Evolutionary conservation across 768 basidiomycete species (phyloP).

Genomic region (Termitomyces sp.): DNA sequence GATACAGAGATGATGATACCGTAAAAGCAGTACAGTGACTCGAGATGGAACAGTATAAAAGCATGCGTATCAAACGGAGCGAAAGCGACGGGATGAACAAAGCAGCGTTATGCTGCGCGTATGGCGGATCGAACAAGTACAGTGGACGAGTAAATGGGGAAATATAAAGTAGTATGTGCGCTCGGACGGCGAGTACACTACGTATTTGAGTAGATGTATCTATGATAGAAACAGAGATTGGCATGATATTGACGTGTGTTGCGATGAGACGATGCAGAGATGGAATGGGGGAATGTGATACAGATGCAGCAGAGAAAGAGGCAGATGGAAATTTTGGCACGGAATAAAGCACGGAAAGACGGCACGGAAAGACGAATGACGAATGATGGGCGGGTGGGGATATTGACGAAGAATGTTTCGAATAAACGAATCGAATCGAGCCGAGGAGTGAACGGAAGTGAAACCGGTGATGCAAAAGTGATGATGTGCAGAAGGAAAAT

Average conservation of each 20-base stretch:
- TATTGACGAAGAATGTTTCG: too few relatives aligned
- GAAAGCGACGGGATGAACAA: background rate
- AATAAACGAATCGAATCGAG: background rate
- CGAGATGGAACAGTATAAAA: background rate
- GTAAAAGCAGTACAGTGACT: conserved; percentile 1
- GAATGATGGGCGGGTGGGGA: background rate
- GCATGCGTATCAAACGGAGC: conserved; percentile 7
- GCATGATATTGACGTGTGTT: background rate
- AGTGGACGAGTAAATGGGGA: background rate
- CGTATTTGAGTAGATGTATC: background rate
- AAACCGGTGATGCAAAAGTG: background rate
- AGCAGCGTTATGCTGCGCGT: conserved; percentile 2
- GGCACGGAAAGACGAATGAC: background rate
- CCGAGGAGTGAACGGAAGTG: too few relatives aligned
- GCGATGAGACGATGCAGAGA: background rate
- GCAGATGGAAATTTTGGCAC: background rate
- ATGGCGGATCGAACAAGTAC: background rate
- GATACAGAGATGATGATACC: background rate
- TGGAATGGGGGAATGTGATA: background rate
- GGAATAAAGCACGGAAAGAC: background rate
- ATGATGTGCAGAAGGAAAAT: background rate
- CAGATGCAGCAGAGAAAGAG: background rate
- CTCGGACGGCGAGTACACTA: background rate
- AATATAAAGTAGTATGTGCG: background rate
- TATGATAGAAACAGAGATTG: background rate